Evolutionary conservation across 495 filamentous ascomycete genomes (phyloP).

Genomic region (Podospora didyma): DNA sequence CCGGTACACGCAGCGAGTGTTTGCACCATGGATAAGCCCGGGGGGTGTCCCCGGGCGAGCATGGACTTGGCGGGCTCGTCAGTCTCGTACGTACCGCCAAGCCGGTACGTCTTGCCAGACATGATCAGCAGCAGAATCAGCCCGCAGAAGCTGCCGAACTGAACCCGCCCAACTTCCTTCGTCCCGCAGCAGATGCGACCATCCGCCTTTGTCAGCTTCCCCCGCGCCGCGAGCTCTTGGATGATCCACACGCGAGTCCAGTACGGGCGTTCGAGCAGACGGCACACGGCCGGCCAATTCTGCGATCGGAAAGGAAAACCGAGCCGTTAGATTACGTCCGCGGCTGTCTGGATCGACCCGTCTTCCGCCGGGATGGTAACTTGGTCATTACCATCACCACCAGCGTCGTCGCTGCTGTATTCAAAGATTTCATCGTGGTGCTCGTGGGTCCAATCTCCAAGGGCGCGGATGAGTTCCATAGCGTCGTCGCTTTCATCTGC

Average conservation of each 20-base stretch:
- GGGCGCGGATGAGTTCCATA: background rate
- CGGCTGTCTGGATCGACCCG: background rate
- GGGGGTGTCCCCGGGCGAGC: background rate
- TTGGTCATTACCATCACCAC: background rate
- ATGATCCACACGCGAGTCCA: slow-evolving; percentile 3
- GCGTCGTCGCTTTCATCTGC: background rate
- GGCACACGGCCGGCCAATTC: background rate
- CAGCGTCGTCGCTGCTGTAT: background rate
- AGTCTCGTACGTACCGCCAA: background rate
- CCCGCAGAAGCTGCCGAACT: background rate
- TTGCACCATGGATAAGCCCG: background rate
- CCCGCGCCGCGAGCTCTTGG: background rate
- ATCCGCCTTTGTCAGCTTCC: background rate
- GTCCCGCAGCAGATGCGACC: background rate
- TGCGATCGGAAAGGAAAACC: background rate
- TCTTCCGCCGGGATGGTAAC: background rate
- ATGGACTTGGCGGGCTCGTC: background rate
- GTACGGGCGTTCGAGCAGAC: background rate
- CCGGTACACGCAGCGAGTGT: background rate
- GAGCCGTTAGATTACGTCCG: background rate
- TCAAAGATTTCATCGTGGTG: background rate
- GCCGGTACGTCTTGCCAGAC: background rate
- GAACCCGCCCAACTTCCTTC: background rate
- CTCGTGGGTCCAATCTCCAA: background rate
- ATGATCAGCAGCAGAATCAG: background rate